These are phyloP conservation scores for Acmispon strigosus DNA, from an alignment of 306 rosid species.

Conservation along the genomic window DNA sequence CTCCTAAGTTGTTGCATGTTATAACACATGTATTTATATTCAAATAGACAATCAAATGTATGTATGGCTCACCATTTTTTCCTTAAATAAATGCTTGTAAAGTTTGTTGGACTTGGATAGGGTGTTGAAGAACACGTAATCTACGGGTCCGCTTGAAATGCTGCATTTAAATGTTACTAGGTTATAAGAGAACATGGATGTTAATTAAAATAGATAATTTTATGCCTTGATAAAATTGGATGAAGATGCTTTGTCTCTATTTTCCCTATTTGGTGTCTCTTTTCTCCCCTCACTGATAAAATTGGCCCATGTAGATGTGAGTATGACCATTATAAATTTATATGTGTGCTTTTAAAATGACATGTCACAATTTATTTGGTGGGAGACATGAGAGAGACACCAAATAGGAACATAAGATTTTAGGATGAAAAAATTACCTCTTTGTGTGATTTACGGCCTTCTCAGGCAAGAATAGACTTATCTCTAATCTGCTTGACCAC, in stretches of 20 bases:
- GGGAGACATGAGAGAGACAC: too few relatives aligned
- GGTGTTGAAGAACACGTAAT: background rate
- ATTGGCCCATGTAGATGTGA: too few relatives aligned
- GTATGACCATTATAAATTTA: too few relatives aligned
- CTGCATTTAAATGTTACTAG: slow-evolving; percentile 6
- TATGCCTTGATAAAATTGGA: background rate
- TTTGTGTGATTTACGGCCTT: background rate
- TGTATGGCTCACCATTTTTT: background rate
- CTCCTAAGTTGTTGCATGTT: too few relatives aligned
- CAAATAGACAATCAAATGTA: background rate
- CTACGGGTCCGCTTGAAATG: background rate
- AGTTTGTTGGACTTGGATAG: background rate
- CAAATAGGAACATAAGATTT: too few relatives aligned
- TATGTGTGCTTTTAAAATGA: too few relatives aligned
- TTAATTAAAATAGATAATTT: background rate
- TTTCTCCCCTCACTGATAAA: too few relatives aligned
- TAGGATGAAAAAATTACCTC: background rate
- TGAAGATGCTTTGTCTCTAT: too few relatives aligned
- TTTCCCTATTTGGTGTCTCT: too few relatives aligned
- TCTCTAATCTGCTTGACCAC: background rate
- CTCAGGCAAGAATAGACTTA: background rate
- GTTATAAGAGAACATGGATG: background rate
- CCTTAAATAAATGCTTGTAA: background rate
- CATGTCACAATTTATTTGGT: too few relatives aligned
- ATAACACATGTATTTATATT: background rate